These are phyloP conservation scores for Volvox africanus DNA, from an alignment of 139 green algal genomes.

Conservation along the genomic window DNA sequence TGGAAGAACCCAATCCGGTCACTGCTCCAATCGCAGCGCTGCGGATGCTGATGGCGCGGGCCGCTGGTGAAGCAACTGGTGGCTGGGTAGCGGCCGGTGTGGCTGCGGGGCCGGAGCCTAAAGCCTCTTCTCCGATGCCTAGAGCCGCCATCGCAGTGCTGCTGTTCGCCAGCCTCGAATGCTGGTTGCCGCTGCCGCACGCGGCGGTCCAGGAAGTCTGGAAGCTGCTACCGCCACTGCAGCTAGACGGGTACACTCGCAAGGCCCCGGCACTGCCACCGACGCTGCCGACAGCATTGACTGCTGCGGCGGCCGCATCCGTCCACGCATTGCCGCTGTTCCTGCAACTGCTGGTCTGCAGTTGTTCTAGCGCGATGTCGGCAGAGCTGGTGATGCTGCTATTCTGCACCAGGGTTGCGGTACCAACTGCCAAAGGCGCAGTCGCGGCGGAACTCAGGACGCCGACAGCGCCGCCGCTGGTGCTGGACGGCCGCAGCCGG, in stretches of 20 bases:
- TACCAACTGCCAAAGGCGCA: background rate
- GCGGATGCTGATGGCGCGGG: background rate
- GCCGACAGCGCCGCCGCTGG: background rate
- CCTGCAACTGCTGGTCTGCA: background rate
- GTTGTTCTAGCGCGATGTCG: background rate
- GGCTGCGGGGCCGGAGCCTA: background rate
- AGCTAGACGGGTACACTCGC: background rate
- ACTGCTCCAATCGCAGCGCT: background rate
- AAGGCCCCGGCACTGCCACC: background rate
- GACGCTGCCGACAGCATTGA: background rate
- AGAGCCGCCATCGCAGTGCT: background rate
- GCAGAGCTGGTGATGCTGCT: background rate
- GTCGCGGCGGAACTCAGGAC: background rate
- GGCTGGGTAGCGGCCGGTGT: background rate
- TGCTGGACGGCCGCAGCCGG: background rate
- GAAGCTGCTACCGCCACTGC: background rate
- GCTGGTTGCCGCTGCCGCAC: background rate
- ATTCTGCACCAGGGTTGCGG: background rate
- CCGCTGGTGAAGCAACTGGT: too few species aligned
- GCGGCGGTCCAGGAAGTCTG: background rate
- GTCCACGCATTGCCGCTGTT: background rate
- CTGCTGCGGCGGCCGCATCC: background rate
- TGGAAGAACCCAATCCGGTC: background rate
- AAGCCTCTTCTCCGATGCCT: background rate
- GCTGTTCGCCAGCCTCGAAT: conserved; percentile 5